Base-by-base conservation (phyloP, 345 rosid genomes). In the Melastoma malabathricum region DNA sequence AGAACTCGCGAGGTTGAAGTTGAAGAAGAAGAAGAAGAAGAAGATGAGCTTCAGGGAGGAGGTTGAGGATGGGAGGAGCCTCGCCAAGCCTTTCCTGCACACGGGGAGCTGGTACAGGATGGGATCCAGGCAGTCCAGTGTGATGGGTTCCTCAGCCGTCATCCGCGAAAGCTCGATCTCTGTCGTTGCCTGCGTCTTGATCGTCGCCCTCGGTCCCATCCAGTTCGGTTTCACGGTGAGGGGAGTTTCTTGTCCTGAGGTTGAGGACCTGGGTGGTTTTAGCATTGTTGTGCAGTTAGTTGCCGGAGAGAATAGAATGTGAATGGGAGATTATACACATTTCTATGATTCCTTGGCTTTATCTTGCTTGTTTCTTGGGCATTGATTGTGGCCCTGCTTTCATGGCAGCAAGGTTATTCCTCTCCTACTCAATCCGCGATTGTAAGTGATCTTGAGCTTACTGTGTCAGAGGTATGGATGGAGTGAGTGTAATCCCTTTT, bases 71-170 rank as follows among this genome's bases (percentile, higher is more conserved):
- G 77, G 77, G 44, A 86, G 81, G 50, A 93, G 84, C 71, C 58
- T 82, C 10, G 68, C 79, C 64, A 84, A 89, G 58, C 98, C 98
- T 0, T 84, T 92, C 49, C 74, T 92, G 23, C 95, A 87, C 52
- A 92, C 98, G 0, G 96, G 98, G 44, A 92, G 98, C 50, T 92
- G 98, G 97, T 87, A 92, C 53, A 65, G 93, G 10, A 84, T 92
- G 93, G 75, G 94, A 23, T 83, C 96, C 2, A 75, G 79, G 66
- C 87, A 78, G 56, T 82, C 95, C 13, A 72, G 88, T 63, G 72
- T 81, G 82, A 54, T 77, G 82, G 89, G 80, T 1, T 77, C 95
- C 0, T 77, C 95, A 22, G 89, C 82, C 66, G 77, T 56, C 59
- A 79, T 92, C 27, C 80, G 86, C 1, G 98, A 92, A 19, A 73